Evolutionary conservation across 2,329 filamentous ascomycete species (phyloP), one percentile per base, ranked within the genome.

Genomic region (Talaromyces sp.): DNA sequence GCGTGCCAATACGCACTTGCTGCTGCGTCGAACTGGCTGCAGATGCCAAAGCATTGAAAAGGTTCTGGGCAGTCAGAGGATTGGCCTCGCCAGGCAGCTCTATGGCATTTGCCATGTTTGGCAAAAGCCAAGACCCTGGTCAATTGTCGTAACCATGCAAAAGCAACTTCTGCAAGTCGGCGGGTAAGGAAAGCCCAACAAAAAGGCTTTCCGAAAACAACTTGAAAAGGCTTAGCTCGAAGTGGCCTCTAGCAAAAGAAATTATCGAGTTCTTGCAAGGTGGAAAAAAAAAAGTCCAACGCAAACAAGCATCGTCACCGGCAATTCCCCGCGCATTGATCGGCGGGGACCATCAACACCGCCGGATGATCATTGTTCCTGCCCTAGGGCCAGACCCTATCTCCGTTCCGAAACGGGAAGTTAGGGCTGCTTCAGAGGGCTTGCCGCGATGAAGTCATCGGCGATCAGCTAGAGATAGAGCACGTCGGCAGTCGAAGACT

Each of bases 1-100:
- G 83, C 6, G 81, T 77, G 30, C 85, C 86, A 3, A 87, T 85
- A 49, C 87, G 82, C 68, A 92, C 85, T 65, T 88, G 84, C 69
- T 88, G 84, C 67, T 86, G 82, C 61, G 87, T 82, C 56, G 82
- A 81, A 19, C 87, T 88, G 49, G 84, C 84, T 36, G 88, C 88
- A 60, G 84, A 80, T 63, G 86, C 79, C 59, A 93, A 78, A 11
- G 84, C 84, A 65, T 84, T 84, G 70, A 85, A 86, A 28, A 93
- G 82, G 71, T 87, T 84, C 62, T 84, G 80, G 62, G 83, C 75
- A 62, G 76, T 86, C 65, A 93, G 79, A 59, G 90, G 89, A 67
- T 83, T 92, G 52, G 92, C 89, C 78, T 95, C 92, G 66, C 90
- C 92, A 7, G 90, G 84, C 63, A 92, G 87, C 78, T 96, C 92